Evolutionary conservation across 306 rosid species (phyloP).

Genomic region (Vachellia pachyceras): DNA sequence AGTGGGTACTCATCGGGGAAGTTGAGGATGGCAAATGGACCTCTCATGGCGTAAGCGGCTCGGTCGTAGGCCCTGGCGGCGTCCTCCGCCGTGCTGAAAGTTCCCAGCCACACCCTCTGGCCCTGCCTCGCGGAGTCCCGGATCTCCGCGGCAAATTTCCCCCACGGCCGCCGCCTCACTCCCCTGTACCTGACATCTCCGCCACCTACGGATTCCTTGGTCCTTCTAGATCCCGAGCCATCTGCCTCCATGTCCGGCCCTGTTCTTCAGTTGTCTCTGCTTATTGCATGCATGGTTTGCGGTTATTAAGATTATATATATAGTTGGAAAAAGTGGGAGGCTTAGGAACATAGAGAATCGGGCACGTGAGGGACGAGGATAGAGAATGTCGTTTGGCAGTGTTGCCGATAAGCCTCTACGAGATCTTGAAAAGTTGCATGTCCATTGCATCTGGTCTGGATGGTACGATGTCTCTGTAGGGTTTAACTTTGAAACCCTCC

Average conservation of each 20-base stretch:
- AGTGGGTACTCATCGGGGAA: constrained; percentile 72
- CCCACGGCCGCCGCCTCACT: constrained; percentile 85
- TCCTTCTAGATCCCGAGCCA: constrained; percentile 36
- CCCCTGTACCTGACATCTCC: constrained; percentile 68
- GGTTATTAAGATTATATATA: constrained; percentile 37
- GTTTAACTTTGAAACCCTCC: constrained; percentile 15
- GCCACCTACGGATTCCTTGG: constrained; percentile 22
- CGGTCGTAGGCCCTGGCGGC: constrained; percentile 93
- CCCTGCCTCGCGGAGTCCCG: constrained; percentile 78
- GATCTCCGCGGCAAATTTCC: constrained; percentile 93
- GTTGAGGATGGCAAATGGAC: constrained; percentile 79
- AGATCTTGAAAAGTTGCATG: constrained; percentile 23
- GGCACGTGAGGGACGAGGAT: constrained; percentile 24
- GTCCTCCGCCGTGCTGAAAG: constrained; percentile 89
- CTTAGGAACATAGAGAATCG: neutral
- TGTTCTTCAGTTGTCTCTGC: neutral
- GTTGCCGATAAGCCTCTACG: constrained; percentile 41
- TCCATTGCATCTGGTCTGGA: constrained; percentile 77
- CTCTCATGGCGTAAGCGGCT: constrained; percentile 90
- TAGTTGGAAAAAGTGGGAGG: constrained; percentile 25
- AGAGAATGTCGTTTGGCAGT: constrained; percentile 38
- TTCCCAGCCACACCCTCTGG: constrained; percentile 81
- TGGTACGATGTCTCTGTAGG: constrained; percentile 68
- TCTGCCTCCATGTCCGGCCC: constrained; percentile 33
- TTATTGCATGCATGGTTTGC: constrained; percentile 41